Percentiles rank a stretch among this genome's conserved stretches.
phyloP scores from a whole-genome alignment of 164 flowering plant species.

The Tetracentron sinense region DNA sequence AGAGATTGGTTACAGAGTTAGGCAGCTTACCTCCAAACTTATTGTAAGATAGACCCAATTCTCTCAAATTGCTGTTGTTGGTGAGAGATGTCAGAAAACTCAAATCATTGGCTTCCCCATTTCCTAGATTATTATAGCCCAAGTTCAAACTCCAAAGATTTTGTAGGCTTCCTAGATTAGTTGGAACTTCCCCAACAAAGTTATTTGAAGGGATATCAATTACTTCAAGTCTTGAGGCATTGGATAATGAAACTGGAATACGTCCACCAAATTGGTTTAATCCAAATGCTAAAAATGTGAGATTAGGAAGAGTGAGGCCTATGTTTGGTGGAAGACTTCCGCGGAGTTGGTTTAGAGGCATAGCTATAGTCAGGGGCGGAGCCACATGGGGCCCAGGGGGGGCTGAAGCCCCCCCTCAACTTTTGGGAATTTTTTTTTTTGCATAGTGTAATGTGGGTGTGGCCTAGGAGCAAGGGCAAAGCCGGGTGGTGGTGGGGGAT shows the following conservation, averaged over 20 bases:
- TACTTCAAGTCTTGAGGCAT: background rate
- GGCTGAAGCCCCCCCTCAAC: too few relatives aligned
- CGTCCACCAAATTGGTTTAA: background rate
- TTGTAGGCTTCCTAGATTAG: background rate
- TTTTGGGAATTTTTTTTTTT: too few relatives aligned
- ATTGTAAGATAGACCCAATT: background rate
- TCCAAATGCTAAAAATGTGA: background rate
- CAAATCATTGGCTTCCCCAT: background rate
- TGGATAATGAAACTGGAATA: background rate
- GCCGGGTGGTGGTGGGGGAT: too few relatives aligned
- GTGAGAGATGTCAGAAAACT: background rate
- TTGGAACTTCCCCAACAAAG: background rate
- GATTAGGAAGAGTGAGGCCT: background rate
- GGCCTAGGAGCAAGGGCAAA: too few relatives aligned
- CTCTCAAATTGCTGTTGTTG: background rate
- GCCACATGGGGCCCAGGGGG: too few relatives aligned
- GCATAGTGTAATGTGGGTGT: too few relatives aligned
- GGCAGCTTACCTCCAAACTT: background rate
- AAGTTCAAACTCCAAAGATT: background rate
- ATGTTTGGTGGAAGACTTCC: background rate
- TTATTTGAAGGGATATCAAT: background rate
- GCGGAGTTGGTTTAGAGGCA: background rate
- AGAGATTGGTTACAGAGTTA: background rate
- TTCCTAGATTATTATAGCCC: background rate
- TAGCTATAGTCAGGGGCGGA: too few relatives aligned